Conservation (phyloP, 2,329 filamentous ascomycete genomes). For the Fusarium transvaalense region DNA sequence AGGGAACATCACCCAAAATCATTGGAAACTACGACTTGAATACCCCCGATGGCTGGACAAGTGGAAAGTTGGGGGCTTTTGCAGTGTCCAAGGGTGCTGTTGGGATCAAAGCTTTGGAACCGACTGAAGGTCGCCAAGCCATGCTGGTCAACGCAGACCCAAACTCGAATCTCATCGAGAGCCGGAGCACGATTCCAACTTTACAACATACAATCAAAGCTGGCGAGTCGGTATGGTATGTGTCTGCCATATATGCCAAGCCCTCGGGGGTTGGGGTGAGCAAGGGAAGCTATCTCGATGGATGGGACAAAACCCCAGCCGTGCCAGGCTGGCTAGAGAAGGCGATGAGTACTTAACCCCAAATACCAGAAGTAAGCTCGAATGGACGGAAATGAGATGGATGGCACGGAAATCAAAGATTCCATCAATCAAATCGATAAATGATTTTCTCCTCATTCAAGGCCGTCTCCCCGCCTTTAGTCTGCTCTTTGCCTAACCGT, state of each 20-base stretch:
- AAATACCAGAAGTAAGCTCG: constrained; percentile 18
- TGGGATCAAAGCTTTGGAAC: constrained; percentile 69
- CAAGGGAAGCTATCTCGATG: constrained; percentile 66
- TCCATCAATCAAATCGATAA: constrained; percentile 46
- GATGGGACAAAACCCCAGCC: constrained; percentile 70
- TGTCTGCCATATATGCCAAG: constrained; percentile 78
- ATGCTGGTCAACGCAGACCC: constrained; percentile 81
- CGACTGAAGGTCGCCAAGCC: constrained; percentile 64
- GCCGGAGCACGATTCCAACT: constrained; percentile 77
- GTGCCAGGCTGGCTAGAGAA: constrained; percentile 71
- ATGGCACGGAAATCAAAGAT: constrained; percentile 26
- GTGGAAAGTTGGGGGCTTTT: constrained; percentile 65
- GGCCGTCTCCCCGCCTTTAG: constrained; percentile 24
- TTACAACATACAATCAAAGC: constrained; percentile 71
- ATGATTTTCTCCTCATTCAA: constrained; percentile 34
- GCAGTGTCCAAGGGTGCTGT: constrained; percentile 68
- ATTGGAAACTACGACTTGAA: constrained; percentile 72
- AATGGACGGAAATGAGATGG: constrained; percentile 31
- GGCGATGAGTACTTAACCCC: constrained; percentile 57
- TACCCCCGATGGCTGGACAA: constrained; percentile 65
- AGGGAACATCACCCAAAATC: constrained; percentile 67
- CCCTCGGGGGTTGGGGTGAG: constrained; percentile 67
- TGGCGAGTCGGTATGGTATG: constrained; percentile 73
- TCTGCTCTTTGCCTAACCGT: constrained; percentile 11
- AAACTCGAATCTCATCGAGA: constrained; percentile 81